A percentile compares a stretch with the other conserved stretches of the same genome.
Evolutionary conservation across 2,329 filamentous ascomycete species (phyloP).

Genomic region (Aotearoamyces nothofagi): DNA sequence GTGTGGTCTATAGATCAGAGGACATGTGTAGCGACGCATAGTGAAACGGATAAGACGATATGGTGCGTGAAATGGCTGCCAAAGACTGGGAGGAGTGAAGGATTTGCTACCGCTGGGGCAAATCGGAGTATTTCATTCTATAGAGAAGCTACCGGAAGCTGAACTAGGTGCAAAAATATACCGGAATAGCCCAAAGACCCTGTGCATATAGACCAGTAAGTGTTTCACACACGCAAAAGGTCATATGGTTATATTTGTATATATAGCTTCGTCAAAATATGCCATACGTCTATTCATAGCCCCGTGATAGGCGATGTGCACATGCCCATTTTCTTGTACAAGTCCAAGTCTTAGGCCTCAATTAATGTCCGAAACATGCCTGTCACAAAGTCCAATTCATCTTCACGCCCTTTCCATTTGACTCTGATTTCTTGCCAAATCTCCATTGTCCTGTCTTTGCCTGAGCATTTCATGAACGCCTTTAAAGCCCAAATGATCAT

Average conservation of each 20-base stretch:
- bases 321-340: too few relatives aligned
- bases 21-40: conserved; percentile 82
- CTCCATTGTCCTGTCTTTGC: conserved; percentile 12
- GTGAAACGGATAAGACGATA: conserved; percentile 70
- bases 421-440: conserved; percentile 17
- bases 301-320: too few relatives aligned
- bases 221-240: too few relatives aligned
- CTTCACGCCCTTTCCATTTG: conserved; percentile 16
- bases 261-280: too few relatives aligned
- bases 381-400: conserved; percentile 17
- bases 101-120: conserved; percentile 67
- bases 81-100: conserved; percentile 46
- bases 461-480: conserved; percentile 39
- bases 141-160: conserved; percentile 58
- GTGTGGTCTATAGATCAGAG: conserved; percentile 84
- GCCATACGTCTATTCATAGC: too few relatives aligned
- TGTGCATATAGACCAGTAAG: too few relatives aligned
- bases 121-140: conserved; percentile 69
- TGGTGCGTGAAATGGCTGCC: conserved; percentile 80
- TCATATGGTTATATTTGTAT: too few relatives aligned
- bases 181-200: too few relatives aligned
- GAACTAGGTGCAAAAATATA: too few relatives aligned
- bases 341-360: too few relatives aligned
- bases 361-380: conserved; percentile 9
- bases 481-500: conserved; percentile 43